These are phyloP conservation scores for Podaxis sp. DNA, from an alignment of 768 basidiomycete genomes.

Conservation along the genomic window DNA sequence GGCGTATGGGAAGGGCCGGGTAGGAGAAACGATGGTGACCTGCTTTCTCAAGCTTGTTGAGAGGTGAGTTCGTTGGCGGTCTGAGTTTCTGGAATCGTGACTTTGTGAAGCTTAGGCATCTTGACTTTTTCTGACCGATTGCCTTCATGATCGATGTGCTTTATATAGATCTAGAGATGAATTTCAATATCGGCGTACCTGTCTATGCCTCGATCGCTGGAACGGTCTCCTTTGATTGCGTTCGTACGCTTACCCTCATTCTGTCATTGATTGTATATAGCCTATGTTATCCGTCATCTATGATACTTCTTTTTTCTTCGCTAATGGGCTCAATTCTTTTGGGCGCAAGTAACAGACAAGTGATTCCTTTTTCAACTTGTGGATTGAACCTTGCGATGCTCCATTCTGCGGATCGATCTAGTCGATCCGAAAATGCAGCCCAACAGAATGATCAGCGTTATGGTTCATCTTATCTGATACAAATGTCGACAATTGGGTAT, in stretches of 20 bases:
- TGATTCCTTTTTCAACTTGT: too few species aligned
- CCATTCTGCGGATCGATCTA: too few species aligned
- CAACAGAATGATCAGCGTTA: too few species aligned
- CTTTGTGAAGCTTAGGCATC: not conserved
- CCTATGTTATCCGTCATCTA: not conserved
- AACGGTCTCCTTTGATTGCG: not conserved
- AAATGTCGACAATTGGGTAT: too few species aligned
- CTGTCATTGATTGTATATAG: not conserved
- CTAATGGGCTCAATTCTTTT: too few species aligned
- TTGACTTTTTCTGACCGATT: not conserved
- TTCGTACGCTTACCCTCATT: not conserved
- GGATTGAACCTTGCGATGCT: too few species aligned
- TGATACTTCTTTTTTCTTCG: not conserved
- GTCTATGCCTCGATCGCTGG: not conserved
- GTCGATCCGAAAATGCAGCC: too few species aligned
- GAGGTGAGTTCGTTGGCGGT: not conserved
- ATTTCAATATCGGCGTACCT: not conserved
- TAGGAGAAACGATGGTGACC: not conserved
- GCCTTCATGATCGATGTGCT: not conserved
- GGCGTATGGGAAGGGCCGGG: not conserved
- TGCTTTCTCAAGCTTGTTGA: not conserved
- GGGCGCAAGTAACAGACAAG: too few species aligned
- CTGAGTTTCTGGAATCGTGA: not conserved
- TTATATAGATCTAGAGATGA: not conserved
- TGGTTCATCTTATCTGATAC: too few species aligned